Conservation (phyloP, 2,329 filamentous ascomycete genomes). For the Aspergillus uvarum region DNA sequence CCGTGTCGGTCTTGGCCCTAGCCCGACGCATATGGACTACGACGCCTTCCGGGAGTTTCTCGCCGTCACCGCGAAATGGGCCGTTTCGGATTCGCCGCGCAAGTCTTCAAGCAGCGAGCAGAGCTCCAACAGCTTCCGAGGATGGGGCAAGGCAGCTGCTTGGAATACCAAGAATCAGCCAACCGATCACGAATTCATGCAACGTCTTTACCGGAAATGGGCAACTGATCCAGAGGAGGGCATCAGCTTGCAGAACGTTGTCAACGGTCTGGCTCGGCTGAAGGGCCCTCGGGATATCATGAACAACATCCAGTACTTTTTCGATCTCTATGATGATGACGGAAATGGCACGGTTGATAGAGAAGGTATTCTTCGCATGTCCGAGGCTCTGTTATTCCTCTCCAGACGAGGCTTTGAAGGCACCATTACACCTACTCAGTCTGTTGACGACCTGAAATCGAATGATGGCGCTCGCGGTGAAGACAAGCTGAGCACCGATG, state of each 20-base stretch:
- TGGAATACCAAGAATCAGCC: slow-evolving; percentile 66
- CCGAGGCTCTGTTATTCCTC: slow-evolving; percentile 88
- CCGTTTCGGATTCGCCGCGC: slow-evolving; percentile 76
- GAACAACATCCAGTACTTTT: slow-evolving; percentile 97
- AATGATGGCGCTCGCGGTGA: slow-evolving; percentile 36
- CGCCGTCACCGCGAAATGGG: slow-evolving; percentile 87
- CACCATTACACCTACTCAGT: slow-evolving; percentile 64
- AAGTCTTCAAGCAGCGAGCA: slow-evolving; percentile 52
- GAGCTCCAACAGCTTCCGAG: slow-evolving; percentile 57
- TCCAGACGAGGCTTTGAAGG: slow-evolving; percentile 84
- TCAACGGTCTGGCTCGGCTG: slow-evolving; percentile 83
- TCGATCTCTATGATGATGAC: slow-evolving; percentile 93
- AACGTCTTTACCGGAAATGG: slow-evolving; percentile 83
- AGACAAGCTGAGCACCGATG: slow-evolving; percentile 65
- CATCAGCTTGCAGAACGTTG: slow-evolving; percentile 85
- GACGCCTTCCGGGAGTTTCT: slow-evolving; percentile 94
- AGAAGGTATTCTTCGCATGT: slow-evolving; percentile 92
- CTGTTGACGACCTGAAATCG: slow-evolving; percentile 54
- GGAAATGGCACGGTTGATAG: slow-evolving; percentile 87
- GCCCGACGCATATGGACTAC: slow-evolving; percentile 94
- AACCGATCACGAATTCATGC: slow-evolving; percentile 92
- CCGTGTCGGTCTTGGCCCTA: slow-evolving; percentile 82
- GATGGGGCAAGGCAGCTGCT: slow-evolving; percentile 49
- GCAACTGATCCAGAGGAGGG: slow-evolving; percentile 74
- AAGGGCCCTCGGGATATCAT: slow-evolving; percentile 96